Percentiles rank a stretch among this genome's conserved stretches.
Conservation (phyloP, 2,329 filamentous ascomycete genomes). For the Alternaria consortialis region DNA sequence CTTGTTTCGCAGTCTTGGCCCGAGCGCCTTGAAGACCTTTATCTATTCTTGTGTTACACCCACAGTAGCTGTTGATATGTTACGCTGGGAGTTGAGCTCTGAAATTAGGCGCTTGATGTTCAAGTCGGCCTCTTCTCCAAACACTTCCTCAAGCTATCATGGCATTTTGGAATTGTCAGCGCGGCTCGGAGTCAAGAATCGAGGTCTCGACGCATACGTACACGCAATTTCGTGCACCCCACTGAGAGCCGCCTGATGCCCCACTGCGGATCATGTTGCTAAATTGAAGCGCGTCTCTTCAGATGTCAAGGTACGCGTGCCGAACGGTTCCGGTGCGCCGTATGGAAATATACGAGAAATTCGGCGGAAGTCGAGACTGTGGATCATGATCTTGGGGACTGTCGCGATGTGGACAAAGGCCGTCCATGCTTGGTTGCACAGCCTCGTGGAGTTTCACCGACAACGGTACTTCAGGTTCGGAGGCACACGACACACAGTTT, state of each 20-base stretch:
- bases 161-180: background rate
- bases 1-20: constrained; percentile 31
- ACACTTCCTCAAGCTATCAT: background rate
- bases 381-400: background rate
- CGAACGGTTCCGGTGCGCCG: constrained; percentile 8
- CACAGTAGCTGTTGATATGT: background rate
- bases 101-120: background rate
- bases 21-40: constrained; percentile 9
- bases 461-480: constrained; percentile 12
- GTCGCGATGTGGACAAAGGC: background rate
- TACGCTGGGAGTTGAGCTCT: background rate
- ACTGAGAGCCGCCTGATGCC: constrained; percentile 20
- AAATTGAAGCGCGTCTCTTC: constrained; percentile 20
- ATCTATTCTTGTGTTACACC: background rate
- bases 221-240: constrained; percentile 26
- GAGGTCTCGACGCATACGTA: constrained; percentile 27
- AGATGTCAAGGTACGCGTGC: constrained; percentile 16
- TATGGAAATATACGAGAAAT: background rate
- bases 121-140: background rate
- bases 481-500: constrained; percentile 9
- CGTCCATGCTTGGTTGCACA: constrained; percentile 10
- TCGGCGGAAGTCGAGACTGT: background rate
- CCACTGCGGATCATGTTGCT: constrained; percentile 27
- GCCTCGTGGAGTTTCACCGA: constrained; percentile 14
- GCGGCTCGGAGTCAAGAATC: background rate